These are phyloP conservation scores for Reutealis trisperma DNA, from an alignment of 345 rosid genomes.

Conservation along the genomic window DNA sequence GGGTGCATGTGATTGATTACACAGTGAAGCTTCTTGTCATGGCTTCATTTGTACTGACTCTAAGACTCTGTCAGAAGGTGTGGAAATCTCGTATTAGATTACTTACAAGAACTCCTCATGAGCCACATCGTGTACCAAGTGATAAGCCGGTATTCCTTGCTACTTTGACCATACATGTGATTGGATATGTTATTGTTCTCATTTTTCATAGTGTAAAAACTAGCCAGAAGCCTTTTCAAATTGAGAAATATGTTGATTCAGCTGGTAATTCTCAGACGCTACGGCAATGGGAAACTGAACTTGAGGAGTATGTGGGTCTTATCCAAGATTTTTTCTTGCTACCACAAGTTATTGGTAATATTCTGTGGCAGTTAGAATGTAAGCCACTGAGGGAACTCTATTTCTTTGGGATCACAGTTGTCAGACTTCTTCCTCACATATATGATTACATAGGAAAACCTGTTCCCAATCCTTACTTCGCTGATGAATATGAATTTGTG, in stretches of 20 bases:
- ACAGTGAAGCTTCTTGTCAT: conserved; percentile 74
- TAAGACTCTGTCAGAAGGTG: conserved; percentile 80
- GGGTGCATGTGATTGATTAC: conserved; percentile 69
- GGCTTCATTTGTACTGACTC: conserved; percentile 64
- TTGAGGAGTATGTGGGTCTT: conserved; percentile 84
- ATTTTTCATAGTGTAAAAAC: conserved; percentile 46
- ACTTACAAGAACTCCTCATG: conserved; percentile 48
- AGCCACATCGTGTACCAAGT: conserved; percentile 63
- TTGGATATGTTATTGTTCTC: conserved; percentile 57
- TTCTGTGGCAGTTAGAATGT: conserved; percentile 66
- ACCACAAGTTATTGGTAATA: conserved; percentile 78
- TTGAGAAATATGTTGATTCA: conserved; percentile 31
- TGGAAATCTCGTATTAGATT: conserved; percentile 76
- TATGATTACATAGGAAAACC: conserved; percentile 65
- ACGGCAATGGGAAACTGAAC: conserved; percentile 60
- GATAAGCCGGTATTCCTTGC: conserved; percentile 57
- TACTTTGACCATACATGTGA: conserved; percentile 46
- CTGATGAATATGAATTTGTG: conserved; percentile 64
- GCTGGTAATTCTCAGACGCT: conserved; percentile 28
- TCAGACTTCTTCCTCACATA: conserved; percentile 76
- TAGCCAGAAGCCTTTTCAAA: conserved; percentile 28
- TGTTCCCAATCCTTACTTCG: conserved; percentile 63
- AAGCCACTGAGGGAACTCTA: conserved; percentile 67
- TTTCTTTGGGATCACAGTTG: conserved; percentile 60
- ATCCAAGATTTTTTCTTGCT: conserved; percentile 87